These are phyloP conservation scores for Calonectria hawksworthii DNA, from an alignment of 2,329 filamentous ascomycete species.

Conservation along the genomic window DNA sequence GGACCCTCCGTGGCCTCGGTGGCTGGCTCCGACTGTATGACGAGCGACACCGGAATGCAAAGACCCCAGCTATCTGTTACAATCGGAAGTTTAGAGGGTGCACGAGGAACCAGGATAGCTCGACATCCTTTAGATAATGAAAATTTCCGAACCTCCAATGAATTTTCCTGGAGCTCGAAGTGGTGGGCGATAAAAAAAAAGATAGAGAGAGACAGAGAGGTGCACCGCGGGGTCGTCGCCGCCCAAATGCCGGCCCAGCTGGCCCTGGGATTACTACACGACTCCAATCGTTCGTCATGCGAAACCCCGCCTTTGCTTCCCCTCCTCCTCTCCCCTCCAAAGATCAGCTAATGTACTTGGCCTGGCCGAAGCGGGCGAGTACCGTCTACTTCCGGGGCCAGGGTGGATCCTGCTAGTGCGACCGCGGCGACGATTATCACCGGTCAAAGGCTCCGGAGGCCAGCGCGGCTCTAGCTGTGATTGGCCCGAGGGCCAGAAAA, in stretches of 20 bases:
- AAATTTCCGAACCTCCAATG: neutral
- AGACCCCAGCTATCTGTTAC: neutral
- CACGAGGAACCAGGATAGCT: neutral
- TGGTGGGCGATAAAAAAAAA: neutral
- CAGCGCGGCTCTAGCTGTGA: conserved; percentile 21
- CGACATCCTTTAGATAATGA: neutral
- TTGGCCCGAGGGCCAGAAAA: neutral
- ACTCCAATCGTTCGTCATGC: conserved; percentile 2
- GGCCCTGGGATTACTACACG: neutral
- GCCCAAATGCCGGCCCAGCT: neutral
- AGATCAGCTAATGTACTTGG: neutral
- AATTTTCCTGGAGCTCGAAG: neutral
- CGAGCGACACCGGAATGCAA: neutral
- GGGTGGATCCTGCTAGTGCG: neutral
- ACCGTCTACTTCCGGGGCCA: conserved; percentile 3
- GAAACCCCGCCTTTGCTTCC: conserved; percentile 11
- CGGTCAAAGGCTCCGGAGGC: neutral
- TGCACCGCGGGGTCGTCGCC: neutral
- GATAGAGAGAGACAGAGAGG: too few species aligned
- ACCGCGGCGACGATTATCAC: conserved; percentile 19
- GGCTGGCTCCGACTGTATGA: neutral
- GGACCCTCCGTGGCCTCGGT: neutral
- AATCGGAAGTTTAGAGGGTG: neutral
- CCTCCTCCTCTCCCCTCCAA: too few species aligned
- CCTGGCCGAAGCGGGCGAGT: neutral